Evolutionary conservation across 2,329 filamentous ascomycete genomes (phyloP).

Genomic region (Eutypella sp.): DNA sequence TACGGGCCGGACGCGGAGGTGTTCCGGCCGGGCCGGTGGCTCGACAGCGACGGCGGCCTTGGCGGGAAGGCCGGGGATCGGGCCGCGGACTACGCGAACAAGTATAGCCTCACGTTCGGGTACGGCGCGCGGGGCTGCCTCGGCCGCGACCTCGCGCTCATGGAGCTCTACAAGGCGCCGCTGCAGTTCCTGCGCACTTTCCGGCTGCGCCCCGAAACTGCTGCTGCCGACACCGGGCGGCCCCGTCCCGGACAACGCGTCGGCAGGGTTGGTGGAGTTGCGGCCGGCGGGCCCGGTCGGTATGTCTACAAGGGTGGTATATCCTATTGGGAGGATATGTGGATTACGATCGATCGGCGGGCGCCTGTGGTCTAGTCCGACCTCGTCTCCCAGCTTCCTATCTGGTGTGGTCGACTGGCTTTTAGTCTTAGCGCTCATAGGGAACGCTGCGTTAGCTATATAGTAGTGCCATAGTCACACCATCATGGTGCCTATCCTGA

Average conservation of each 20-base stretch:
- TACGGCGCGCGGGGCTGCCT: not conserved
- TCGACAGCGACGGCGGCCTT: too few relatives aligned
- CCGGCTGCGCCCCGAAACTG: not conserved
- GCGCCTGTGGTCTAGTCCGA: not conserved
- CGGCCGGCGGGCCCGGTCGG: not conserved
- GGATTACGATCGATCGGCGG: slow-evolving; percentile 2
- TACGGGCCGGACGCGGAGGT: not conserved
- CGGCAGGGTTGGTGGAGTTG: too few relatives aligned
- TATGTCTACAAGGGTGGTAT: slow-evolving; percentile 3
- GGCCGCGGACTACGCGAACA: not conserved
- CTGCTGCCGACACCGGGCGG: too few relatives aligned
- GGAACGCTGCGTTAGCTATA: too few relatives aligned
- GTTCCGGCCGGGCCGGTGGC: not conserved
- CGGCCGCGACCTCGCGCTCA: not conserved
- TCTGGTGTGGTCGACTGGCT: too few relatives aligned
- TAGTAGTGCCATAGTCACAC: too few relatives aligned
- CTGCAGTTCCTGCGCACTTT: not conserved
- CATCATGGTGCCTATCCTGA: too few relatives aligned
- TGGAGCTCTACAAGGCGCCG: not conserved
- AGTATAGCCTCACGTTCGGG: not conserved
- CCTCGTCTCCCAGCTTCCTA: too few relatives aligned
- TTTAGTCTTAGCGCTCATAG: too few relatives aligned
- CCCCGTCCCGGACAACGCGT: too few relatives aligned
- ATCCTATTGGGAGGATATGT: slow-evolving; percentile 1
- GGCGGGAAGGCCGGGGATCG: too few relatives aligned